Evolutionary conservation across 1,284 basidiomycete genomes (phyloP), one percentile per base, ranked within the genome.

Genomic region (Ganoderma resinaceum): DNA sequence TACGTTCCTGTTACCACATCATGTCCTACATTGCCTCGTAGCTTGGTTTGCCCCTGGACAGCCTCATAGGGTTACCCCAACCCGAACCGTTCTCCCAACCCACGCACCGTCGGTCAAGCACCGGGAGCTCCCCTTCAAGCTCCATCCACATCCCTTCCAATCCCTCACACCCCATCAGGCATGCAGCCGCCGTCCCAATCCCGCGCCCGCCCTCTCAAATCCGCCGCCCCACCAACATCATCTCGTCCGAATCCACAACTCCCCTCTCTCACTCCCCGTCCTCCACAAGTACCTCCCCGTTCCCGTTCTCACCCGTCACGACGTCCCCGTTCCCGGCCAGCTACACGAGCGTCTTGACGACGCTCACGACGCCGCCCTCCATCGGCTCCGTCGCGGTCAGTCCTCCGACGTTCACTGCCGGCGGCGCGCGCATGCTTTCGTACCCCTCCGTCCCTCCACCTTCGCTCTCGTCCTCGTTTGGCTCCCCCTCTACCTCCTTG

Each of bases 21-120:
- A 38, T 38, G 26, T 49, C 43, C 64, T 67, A 46, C 69, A 43
- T 0, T 16, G 29, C 40, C 67, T 4, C 18, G 29, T 64, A 94
- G 92, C 82, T 93, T 31, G 91, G 91, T 31, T 76, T 93, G 61
- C 83, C 92, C 0, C 89, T 94, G 33, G 92, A 95, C 72, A 89
- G 89, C 76, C 80, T 94, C 65, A 89, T 94, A 67, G 92, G 92
- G 9, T 77, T 93, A 37, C 80, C 85, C 14, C 85, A 89, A 9
- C 66, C 82, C 0, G 92, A 94, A 66, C 86, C 91, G 6, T 87
- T 86, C 74, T 89, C 90, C 9, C 91, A 91, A 72, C 89, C 90
- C 2, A 89, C 85, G 0, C 90, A 93, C 75, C 84, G 84, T 9
- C 84, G 90, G 18, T 82, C 84, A 38, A 77, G 80, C 26, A 78